Evolutionary conservation across 1,284 basidiomycete species (phyloP).

Genomic region (Wallemia ichthyophaga): DNA sequence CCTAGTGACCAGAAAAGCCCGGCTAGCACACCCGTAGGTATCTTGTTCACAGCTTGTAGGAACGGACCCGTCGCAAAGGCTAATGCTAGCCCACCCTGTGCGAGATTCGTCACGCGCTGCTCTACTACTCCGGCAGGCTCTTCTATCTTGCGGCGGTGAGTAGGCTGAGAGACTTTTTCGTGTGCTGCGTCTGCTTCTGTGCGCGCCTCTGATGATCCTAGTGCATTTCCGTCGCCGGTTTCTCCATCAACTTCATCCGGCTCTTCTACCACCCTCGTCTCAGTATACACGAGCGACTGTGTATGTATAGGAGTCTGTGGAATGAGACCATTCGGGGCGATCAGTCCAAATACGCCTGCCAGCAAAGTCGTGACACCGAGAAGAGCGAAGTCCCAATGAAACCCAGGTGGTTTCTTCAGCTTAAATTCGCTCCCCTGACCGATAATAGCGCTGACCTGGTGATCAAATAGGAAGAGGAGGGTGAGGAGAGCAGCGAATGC

Average conservation of each 20-base stretch:
- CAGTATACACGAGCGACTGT: slow-evolving; percentile 48
- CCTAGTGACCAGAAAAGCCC: slow-evolving; percentile 48
- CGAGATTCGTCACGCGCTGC: slow-evolving; percentile 60
- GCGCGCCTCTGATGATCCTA: slow-evolving; percentile 1
- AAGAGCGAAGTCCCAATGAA: slow-evolving; percentile 37
- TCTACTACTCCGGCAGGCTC: slow-evolving; percentile 52
- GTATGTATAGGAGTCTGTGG: slow-evolving; percentile 92
- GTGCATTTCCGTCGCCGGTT: slow-evolving; percentile 5
- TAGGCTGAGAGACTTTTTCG: slow-evolving; percentile 7
- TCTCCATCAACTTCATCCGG: slow-evolving; percentile 11
- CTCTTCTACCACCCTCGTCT: slow-evolving; percentile 20
- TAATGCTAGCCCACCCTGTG: slow-evolving; percentile 41
- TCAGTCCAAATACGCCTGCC: slow-evolving; percentile 61
- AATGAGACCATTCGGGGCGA: slow-evolving; percentile 81
- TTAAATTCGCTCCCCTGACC: slow-evolving; percentile 77
- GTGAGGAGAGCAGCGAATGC: slow-evolving; percentile 23
- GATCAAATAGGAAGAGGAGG: slow-evolving; percentile 21
- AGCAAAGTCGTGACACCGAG: slow-evolving; percentile 77
- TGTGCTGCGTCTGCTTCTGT: slow-evolving; percentile 5
- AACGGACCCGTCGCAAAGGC: slow-evolving; percentile 54
- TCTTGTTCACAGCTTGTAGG: slow-evolving; percentile 40
- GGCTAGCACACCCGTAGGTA: slow-evolving; percentile 30
- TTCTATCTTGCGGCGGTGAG: slow-evolving; percentile 19
- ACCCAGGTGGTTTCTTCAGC: slow-evolving; percentile 65
- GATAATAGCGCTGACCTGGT: slow-evolving; percentile 32